Conservation (phyloP, 495 filamentous ascomycete genomes). For the Friedmanniomyces simplex region DNA sequence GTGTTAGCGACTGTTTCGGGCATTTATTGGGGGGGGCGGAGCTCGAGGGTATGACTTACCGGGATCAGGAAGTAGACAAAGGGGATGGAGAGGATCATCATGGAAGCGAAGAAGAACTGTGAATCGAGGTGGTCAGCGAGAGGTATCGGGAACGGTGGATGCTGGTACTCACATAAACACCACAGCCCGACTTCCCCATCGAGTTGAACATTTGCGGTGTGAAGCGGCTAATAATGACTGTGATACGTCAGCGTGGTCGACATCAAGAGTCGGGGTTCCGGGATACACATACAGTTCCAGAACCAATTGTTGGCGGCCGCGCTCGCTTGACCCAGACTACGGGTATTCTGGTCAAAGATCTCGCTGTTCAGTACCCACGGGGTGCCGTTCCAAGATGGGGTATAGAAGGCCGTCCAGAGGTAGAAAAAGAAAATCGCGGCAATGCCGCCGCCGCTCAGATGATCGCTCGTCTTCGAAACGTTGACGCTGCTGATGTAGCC, state of each 20-base stretch:
- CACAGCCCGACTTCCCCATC: conserved; percentile 46
- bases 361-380: conserved; percentile 28
- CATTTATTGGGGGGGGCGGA: background rate
- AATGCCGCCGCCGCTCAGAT: conserved; percentile 48
- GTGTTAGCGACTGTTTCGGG: background rate
- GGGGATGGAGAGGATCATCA: conserved; percentile 56
- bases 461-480: conserved; percentile 29
- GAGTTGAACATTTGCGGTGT: conserved; percentile 65
- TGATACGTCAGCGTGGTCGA: background rate
- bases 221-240: conserved; percentile 55
- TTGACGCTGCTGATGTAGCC: conserved; percentile 39
- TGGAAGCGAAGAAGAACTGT: conserved; percentile 58
- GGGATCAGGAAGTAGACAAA: conserved; percentile 43
- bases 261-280: background rate
- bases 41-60: background rate
- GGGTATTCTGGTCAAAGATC: conserved; percentile 30
- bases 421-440: conserved; percentile 72
- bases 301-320: conserved; percentile 65
- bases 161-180: conserved; percentile 42
- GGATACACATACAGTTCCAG: conserved; percentile 38
- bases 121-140: background rate
- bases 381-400: conserved; percentile 60
- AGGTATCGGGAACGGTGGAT: background rate
- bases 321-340: conserved; percentile 53
- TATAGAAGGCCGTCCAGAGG: conserved; percentile 69